Conservation (phyloP, 139 green algal genomes). For the Micractinium sp. region DNA sequence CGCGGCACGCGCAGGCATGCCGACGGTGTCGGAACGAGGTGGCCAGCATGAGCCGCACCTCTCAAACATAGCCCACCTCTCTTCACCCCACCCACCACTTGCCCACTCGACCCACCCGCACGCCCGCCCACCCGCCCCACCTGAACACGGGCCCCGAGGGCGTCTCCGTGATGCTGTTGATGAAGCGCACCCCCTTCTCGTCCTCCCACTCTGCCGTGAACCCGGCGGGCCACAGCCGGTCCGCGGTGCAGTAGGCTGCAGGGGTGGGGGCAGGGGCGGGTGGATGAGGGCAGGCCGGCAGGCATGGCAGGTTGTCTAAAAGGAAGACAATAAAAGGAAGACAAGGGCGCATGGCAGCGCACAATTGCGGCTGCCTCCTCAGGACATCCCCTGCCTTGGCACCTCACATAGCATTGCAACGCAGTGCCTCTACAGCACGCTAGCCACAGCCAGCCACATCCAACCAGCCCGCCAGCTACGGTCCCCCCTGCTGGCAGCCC, state of each 20-base stretch:
- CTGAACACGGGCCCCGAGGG: constrained; percentile 18
- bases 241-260: neutral
- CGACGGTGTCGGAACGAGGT: too few relatives aligned
- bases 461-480: neutral
- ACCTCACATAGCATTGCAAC: neutral
- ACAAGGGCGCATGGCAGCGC: neutral
- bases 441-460: neutral
- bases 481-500: neutral
- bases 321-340: neutral
- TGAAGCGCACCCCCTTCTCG: constrained; percentile 37
- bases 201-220: constrained; percentile 35
- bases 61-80: too few relatives aligned
- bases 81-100: too few relatives aligned
- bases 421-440: neutral
- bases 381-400: neutral
- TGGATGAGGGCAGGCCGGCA: neutral
- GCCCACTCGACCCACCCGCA: neutral
- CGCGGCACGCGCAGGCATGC: too few relatives aligned
- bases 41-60: too few relatives aligned
- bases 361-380: neutral
- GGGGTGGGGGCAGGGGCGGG: neutral
- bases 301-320: neutral
- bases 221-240: constrained; percentile 15
- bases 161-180: constrained; percentile 28
- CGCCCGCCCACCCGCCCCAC: neutral